Base-by-base conservation (phyloP, 106 monocot species). In the Dendrobium huoshanense region DNA sequence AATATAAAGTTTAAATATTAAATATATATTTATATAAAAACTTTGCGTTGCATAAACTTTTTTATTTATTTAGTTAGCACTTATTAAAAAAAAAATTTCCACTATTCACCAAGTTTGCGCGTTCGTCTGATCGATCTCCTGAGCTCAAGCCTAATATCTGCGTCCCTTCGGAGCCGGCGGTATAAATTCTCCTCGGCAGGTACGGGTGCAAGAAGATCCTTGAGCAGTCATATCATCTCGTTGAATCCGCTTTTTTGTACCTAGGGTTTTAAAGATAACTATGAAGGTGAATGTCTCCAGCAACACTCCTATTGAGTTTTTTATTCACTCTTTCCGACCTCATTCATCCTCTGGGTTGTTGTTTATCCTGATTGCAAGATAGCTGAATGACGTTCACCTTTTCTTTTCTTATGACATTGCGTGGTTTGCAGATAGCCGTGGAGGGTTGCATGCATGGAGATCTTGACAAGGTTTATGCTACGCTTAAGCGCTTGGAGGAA, bases 381-480 rank as follows among this genome's bases (percentile, higher is more conserved):
- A 25, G n/a, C 22, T 65, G 64, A 65, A 65, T 65, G 3, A 51
- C 51, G 16, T 15, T 3, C 51, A 51, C 45, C 45, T 45, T 45
- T 56, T 25, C 67, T 67, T 37, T 70, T 70, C 0, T 70, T 29
- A 31, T 70, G 70, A 2, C 43, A 4, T 74, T 51, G 8, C 51
- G 49, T 78, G 41, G 20, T 37, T 10, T 16, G 22, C 87, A 97
- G 97, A 94, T 94, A 47, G 97, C 94, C 2, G 86, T 97, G 47
- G 97, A 94, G 75, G 97, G 97, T 40, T 97, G 94, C 87, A 92
- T 97, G 97, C 97, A 97, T 75, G 94, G 97, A 19, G 97, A 97
- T 55, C 94, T 97, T 22, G 97, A 97, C 79, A 81, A 65, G 40
- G 97, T 97, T 72, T 97, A 97, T 81, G 92, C 81, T 16, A 92